These are phyloP conservation scores for Gaultheria prostrata DNA, from an alignment of 148 eudicot species.

Conservation along the genomic window DNA sequence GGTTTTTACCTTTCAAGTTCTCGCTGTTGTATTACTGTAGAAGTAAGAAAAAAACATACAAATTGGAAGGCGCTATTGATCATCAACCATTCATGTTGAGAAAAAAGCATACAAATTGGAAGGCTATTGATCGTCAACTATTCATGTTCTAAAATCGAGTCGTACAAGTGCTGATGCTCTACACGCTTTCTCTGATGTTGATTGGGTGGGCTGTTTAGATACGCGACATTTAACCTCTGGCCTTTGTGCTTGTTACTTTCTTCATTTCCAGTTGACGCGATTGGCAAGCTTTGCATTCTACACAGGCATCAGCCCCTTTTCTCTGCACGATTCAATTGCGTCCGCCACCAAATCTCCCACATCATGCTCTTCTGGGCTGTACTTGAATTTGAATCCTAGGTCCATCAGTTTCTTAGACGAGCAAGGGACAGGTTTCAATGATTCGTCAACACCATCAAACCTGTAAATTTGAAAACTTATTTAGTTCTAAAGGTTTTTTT, in stretches of 20 bases:
- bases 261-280: background rate
- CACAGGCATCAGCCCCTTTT: conserved; percentile 19
- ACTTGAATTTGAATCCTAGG: conserved; percentile 23
- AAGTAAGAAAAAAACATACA: background rate
- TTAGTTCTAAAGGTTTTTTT: too few species aligned
- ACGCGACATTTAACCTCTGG: too few species aligned
- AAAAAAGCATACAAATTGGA: background rate
- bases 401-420: conserved; percentile 24
- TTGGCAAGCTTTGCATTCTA: background rate
- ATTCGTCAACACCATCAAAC: conserved; percentile 21
- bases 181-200: too few species aligned
- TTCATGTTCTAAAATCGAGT: background rate
- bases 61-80: too few species aligned
- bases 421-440: conserved; percentile 14
- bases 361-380: conserved; percentile 4
- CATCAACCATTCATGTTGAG: background rate
- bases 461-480: background rate
- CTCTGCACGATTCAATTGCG: conserved; percentile 16
- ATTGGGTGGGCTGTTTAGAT: too few species aligned
- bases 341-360: conserved; percentile 17
- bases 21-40: too few species aligned
- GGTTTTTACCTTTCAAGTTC: background rate
- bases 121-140: background rate
- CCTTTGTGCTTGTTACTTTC: background rate
- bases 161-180: background rate